phyloP scores from a whole-genome alignment of 23 red algal genomes.

The Cyanidioschyzon merolae region DNA sequence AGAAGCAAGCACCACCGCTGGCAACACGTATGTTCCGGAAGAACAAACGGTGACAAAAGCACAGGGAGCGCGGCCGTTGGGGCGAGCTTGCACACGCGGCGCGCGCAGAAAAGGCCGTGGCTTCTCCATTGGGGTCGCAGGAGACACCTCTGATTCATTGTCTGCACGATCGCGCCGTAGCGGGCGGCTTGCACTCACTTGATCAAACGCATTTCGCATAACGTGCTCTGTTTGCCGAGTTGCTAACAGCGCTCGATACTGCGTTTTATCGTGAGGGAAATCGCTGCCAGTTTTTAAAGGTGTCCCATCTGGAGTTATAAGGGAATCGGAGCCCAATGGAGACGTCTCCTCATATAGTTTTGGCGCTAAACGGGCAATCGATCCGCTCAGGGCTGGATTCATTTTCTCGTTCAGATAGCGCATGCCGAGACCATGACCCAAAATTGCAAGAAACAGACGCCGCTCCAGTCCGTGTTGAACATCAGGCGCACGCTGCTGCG shows the following conservation, averaged over 20 bases:
- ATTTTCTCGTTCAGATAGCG: not conserved
- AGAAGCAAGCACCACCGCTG: not conserved
- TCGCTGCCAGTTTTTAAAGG: not conserved
- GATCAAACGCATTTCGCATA: not conserved
- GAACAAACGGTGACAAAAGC: constrained; percentile 10
- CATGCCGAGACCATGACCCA: not conserved
- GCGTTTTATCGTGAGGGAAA: not conserved
- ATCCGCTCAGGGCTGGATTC: not conserved
- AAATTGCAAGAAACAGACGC: not conserved
- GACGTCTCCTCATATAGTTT: not conserved
- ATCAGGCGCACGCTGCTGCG: not conserved
- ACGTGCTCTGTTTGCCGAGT: not conserved
- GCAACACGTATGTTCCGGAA: not conserved
- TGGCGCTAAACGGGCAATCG: not conserved
- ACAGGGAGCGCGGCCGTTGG: not conserved
- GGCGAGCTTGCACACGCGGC: not conserved
- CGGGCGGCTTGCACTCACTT: not conserved
- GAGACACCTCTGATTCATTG: not conserved
- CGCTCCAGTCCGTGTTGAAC: not conserved
- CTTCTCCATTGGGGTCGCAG: not conserved
- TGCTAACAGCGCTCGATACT: not conserved
- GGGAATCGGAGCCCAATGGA: not conserved
- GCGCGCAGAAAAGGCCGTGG: not conserved
- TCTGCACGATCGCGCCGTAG: not conserved
- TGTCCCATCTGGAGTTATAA: not conserved